phyloP scores from a whole-genome alignment of 192 early-diverging fungal species.

The Podila epicladia region DNA sequence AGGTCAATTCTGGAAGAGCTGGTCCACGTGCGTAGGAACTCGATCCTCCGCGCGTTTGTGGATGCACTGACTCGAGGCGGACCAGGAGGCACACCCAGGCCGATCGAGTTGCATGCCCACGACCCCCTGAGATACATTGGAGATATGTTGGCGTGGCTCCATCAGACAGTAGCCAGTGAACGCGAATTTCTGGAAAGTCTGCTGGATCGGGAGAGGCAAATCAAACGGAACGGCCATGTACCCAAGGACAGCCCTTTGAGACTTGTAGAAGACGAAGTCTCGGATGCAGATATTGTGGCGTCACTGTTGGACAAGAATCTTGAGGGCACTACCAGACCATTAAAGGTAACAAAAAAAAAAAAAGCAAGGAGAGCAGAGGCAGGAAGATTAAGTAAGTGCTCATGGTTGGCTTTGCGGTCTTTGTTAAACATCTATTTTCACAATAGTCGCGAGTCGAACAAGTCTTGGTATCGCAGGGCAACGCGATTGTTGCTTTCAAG shows the following conservation, averaged over 20 bases:
- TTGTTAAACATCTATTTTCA: neutral
- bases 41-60: conserved; percentile 74
- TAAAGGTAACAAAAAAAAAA: conserved; percentile 61
- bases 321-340: conserved; percentile 77
- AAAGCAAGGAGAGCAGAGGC: too few relatives aligned
- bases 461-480: conserved; percentile 73
- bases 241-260: conserved; percentile 34
- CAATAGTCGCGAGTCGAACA: conserved; percentile 77
- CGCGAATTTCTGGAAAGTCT: conserved; percentile 87
- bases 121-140: conserved; percentile 93
- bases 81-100: conserved; percentile 79
- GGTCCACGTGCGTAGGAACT: conserved; percentile 70
- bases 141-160: conserved; percentile 97
- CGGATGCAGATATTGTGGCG: conserved; percentile 55
- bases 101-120: conserved; percentile 93
- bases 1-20: conserved; percentile 81
- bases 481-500: conserved; percentile 72
- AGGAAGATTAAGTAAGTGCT: too few relatives aligned
- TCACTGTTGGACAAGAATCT: conserved; percentile 74
- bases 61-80: conserved; percentile 82
- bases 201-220: conserved; percentile 55
- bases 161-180: conserved; percentile 90
- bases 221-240: conserved; percentile 34
- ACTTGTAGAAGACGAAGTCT: conserved; percentile 32
- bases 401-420: neutral